Percentiles rank a stretch among this genome's conserved stretches.
phyloP scores from a whole-genome alignment of 2,329 filamentous ascomycete genomes.

The Onygenales sp. region DNA sequence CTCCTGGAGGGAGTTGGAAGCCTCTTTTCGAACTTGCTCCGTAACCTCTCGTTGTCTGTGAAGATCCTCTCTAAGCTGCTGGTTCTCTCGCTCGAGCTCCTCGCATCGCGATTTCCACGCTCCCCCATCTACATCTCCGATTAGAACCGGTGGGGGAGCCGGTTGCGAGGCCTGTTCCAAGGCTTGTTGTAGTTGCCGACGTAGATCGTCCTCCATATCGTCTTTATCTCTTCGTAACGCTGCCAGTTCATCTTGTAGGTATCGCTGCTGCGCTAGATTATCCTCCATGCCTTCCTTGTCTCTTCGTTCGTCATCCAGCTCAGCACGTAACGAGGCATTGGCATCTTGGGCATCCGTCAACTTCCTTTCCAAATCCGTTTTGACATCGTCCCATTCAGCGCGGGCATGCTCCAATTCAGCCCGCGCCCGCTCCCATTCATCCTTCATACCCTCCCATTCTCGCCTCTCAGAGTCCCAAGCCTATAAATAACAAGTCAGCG shows the following conservation, averaged over 20 bases:
- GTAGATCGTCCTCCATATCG: constrained; percentile 54
- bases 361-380: constrained; percentile 60
- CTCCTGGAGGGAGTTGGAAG: constrained; percentile 72
- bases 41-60: constrained; percentile 71
- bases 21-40: constrained; percentile 76
- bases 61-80: constrained; percentile 55
- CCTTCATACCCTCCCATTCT: constrained; percentile 52
- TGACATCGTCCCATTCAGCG: constrained; percentile 53
- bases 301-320: constrained; percentile 63
- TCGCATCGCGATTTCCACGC: constrained; percentile 54
- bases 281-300: constrained; percentile 27
- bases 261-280: too few relatives aligned
- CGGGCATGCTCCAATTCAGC: constrained; percentile 52
- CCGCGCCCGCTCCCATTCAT: constrained; percentile 51
- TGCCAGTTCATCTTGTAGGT: neutral
- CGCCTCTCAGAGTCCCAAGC: constrained; percentile 55
- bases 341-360: constrained; percentile 63
- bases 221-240: neutral
- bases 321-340: constrained; percentile 69
- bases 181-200: constrained; percentile 48
- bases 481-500: constrained; percentile 14
- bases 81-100: constrained; percentile 52
- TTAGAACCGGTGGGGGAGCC: neutral
- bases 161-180: neutral
- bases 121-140: constrained; percentile 31